phyloP scores from a whole-genome alignment of 129 eudicot species.

The Kitagawia praeruptora region DNA sequence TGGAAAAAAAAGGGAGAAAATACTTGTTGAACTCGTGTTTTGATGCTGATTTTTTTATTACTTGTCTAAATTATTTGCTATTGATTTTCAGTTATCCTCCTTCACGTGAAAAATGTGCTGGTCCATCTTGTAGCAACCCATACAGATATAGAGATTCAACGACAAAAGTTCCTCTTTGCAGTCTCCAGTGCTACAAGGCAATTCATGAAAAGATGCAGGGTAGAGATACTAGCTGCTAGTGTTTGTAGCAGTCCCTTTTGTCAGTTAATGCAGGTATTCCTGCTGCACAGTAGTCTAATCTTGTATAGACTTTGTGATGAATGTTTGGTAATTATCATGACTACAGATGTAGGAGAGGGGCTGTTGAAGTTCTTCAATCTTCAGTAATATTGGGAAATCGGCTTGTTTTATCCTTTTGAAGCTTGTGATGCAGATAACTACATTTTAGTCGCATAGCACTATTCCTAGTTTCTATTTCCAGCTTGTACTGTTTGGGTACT shows the following conservation, averaged over 20 bases:
- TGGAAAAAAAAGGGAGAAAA: neutral
- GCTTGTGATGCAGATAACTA: neutral
- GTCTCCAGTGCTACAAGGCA: slow-evolving; percentile 91
- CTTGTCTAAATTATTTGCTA: slow-evolving; percentile 7
- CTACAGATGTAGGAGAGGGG: neutral
- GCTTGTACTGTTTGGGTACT: neutral
- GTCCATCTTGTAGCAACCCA: slow-evolving; percentile 68
- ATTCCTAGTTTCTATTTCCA: neutral
- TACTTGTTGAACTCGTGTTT: neutral
- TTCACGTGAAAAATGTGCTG: slow-evolving; percentile 88
- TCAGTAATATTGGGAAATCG: neutral
- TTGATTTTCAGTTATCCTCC: slow-evolving; percentile 68
- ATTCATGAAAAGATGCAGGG: slow-evolving; percentile 38
- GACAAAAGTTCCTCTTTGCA: slow-evolving; percentile 87
- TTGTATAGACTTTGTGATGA: neutral
- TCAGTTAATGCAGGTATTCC: neutral
- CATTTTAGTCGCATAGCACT: neutral
- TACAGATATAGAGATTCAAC: slow-evolving; percentile 88
- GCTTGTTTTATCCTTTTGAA: neutral
- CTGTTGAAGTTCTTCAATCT: neutral
- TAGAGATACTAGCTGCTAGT: slow-evolving; percentile 33
- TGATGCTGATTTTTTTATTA: neutral
- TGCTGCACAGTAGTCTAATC: slow-evolving; percentile 6
- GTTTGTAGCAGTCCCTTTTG: neutral
- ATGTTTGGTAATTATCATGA: neutral